Evolutionary conservation across 2,329 filamentous ascomycete genomes (phyloP).

Genomic region (Dothistroma pini): DNA sequence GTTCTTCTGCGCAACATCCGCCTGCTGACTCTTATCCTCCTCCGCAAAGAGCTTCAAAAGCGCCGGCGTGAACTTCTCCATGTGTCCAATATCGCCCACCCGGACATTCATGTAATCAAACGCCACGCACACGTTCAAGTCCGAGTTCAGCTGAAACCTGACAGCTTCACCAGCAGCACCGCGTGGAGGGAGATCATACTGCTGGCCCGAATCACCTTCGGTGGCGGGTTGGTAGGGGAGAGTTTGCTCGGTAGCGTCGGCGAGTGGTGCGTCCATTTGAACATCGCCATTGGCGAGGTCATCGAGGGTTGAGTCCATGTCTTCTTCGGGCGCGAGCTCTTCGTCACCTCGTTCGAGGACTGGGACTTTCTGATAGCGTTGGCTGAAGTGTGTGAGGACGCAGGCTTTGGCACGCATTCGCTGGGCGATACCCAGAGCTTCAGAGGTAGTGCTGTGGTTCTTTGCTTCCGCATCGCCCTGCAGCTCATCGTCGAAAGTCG

Average conservation of each 20-base stretch:
- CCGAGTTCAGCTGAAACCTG: slow-evolving; percentile 41
- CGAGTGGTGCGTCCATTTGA: slow-evolving; percentile 27
- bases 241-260: slow-evolving; percentile 23
- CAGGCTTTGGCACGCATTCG: slow-evolving; percentile 76
- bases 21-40: slow-evolving; percentile 28
- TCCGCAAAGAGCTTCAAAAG: slow-evolving; percentile 56
- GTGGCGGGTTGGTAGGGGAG: slow-evolving; percentile 20
- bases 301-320: slow-evolving; percentile 17
- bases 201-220: slow-evolving; percentile 16
- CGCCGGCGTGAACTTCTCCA: slow-evolving; percentile 60
- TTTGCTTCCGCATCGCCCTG: slow-evolving; percentile 74
- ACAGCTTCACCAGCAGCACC: slow-evolving; percentile 19
- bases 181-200: slow-evolving; percentile 21
- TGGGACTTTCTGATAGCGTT: slow-evolving; percentile 79
- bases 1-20: slow-evolving; percentile 13
- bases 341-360: slow-evolving; percentile 44
- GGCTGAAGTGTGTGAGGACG: slow-evolving; percentile 90
- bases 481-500: slow-evolving; percentile 90
- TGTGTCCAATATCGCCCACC: slow-evolving; percentile 65
- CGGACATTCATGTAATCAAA: slow-evolving; percentile 77
- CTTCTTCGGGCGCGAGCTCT: slow-evolving; percentile 24
- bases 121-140: slow-evolving; percentile 66
- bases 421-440: slow-evolving; percentile 74
- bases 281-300: slow-evolving; percentile 17
- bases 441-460: slow-evolving; percentile 82